Conservation (phyloP, 2,329 filamentous ascomycete species). For the Nigrospora sphaerica region DNA sequence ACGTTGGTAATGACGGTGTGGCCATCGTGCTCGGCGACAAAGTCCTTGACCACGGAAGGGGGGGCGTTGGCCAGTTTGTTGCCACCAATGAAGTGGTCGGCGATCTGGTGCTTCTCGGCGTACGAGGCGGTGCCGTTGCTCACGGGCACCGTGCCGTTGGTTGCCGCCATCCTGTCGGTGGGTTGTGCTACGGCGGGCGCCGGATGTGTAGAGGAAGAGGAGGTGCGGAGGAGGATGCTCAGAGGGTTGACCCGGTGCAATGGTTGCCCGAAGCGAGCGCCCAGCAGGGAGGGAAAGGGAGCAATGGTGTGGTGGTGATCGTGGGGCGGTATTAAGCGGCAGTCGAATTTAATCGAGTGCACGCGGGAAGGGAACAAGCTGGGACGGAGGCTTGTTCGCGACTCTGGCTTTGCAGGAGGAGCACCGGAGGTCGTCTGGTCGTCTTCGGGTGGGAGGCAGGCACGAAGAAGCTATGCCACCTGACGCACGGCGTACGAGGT, state of each 20-base stretch:
- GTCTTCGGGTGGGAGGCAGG: too few relatives aligned
- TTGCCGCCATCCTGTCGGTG: slow-evolving; percentile 38
- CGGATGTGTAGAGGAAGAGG: too few relatives aligned
- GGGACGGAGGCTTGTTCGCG: background rate
- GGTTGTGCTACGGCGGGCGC: background rate
- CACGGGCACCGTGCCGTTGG: slow-evolving; percentile 17
- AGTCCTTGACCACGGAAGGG: slow-evolving; percentile 89
- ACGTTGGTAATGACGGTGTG: slow-evolving; percentile 99
- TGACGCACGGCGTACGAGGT: too few relatives aligned
- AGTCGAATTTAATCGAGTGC: background rate
- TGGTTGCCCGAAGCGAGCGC: slow-evolving; percentile 7
- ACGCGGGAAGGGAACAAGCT: background rate
- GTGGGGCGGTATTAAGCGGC: background rate
- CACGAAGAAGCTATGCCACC: too few relatives aligned
- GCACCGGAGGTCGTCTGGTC: too few relatives aligned
- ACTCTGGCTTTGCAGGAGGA: too few relatives aligned
- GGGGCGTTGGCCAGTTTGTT: slow-evolving; percentile 78
- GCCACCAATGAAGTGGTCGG: slow-evolving; percentile 94
- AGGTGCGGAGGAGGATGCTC: background rate
- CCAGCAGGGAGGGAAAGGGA: slow-evolving; percentile 3
- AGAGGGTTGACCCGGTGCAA: slow-evolving; percentile 3
- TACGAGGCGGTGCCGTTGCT: slow-evolving; percentile 58
- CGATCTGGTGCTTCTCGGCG: slow-evolving; percentile 73
- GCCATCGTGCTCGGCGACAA: slow-evolving; percentile 80
- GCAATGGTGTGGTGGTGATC: slow-evolving; percentile 2